Conservation (phyloP, 805 yeast species). For the Tetrapisispora namnaoensis region DNA sequence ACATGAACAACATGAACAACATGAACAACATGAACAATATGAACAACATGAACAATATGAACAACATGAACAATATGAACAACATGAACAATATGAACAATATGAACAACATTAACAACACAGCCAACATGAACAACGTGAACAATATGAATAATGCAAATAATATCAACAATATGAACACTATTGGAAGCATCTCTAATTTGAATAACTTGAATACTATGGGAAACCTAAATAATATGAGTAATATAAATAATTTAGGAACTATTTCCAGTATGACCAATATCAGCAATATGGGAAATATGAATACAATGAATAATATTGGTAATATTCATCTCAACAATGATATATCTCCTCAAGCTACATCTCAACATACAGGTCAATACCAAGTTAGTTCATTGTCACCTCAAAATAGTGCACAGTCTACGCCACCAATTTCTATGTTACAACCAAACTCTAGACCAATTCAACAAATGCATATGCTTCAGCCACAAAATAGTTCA, state of each 20-base stretch:
- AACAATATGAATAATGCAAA: background rate
- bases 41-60: background rate
- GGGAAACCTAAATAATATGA: background rate
- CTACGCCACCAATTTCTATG: background rate
- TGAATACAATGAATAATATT: background rate
- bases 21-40: background rate
- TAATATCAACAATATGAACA: background rate
- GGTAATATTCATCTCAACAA: background rate
- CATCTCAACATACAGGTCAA: conserved; percentile 13
- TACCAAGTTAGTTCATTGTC: conserved; percentile 4
- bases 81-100: background rate
- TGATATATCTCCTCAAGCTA: background rate
- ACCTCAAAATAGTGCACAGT: conserved; percentile 4
- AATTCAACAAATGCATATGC: conserved; percentile 1
- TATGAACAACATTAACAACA: background rate
- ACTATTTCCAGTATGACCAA: too few species aligned
- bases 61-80: background rate
- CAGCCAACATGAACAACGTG: background rate
- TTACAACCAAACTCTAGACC: conserved; percentile 1
- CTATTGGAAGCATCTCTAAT: background rate
- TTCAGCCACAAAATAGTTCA: conserved; percentile 3
- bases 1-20: background rate
- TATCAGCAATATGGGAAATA: too few species aligned
- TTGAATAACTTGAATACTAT: background rate
- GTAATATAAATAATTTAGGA: background rate